phyloP scores from a whole-genome alignment of 2,329 filamentous ascomycete species.

The Beauveria asiatica region DNA sequence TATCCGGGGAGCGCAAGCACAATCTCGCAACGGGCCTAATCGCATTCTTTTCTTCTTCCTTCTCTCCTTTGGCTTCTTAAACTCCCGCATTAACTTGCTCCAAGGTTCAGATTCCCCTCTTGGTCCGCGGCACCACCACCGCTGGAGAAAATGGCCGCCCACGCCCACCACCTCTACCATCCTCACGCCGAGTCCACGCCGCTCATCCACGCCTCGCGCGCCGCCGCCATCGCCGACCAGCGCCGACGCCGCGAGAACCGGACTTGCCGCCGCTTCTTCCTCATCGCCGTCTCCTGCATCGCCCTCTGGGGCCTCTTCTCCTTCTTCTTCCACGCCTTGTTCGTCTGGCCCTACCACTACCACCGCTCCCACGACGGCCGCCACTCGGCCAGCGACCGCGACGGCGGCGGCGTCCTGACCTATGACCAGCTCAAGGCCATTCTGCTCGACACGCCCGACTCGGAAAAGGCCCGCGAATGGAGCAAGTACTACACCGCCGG shows the following conservation, averaged over 20 bases:
- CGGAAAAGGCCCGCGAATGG: conserved; percentile 57
- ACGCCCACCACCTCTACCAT: background rate
- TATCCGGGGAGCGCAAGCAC: background rate
- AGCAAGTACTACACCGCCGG: conserved; percentile 71
- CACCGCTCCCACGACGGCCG: conserved; percentile 24
- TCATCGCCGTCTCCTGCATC: conserved; percentile 48
- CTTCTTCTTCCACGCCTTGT: conserved; percentile 39
- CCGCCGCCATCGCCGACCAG: conserved; percentile 32
- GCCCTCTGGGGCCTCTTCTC: conserved; percentile 41
- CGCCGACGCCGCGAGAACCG: conserved; percentile 50
- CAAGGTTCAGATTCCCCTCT: background rate
- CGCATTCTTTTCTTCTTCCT: background rate
- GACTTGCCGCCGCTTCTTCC: conserved; percentile 57
- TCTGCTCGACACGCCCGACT: conserved; percentile 49
- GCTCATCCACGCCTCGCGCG: conserved; percentile 54
- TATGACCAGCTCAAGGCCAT: conserved; percentile 48
- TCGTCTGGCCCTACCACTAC: conserved; percentile 29
- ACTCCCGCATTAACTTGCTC: conserved; percentile 8
- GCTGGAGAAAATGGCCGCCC: conserved; percentile 20
- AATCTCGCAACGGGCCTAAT: background rate
- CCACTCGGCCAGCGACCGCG: conserved; percentile 20
- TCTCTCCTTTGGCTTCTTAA: background rate
- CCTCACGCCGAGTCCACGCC: conserved; percentile 50
- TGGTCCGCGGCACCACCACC: background rate
- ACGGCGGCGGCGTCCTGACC: conserved; percentile 20